Base-by-base conservation (phyloP, 345 rosid genomes). In the Eucalyptus microcorys region DNA sequence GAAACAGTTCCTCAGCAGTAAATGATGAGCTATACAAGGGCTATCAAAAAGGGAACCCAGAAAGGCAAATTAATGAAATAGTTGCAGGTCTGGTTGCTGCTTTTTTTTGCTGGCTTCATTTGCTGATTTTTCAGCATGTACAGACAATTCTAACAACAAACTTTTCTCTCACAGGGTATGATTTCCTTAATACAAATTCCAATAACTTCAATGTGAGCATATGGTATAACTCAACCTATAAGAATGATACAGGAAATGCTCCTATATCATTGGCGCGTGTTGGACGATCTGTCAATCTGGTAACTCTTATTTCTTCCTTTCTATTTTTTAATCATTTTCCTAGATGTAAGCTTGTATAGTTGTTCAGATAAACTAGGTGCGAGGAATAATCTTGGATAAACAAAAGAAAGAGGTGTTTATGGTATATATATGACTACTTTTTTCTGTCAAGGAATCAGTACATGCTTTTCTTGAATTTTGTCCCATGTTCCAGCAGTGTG, bases 251-350 rank as follows among this genome's bases (percentile, higher is more conserved):
- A 50, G 55, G 88, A 43, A 49, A 49, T 68, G 7, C 13, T 19
- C 88, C 91, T 30, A 34, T 49, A 66, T 84, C 89, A 37, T 90
- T 95, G 93, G 22, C 95, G 88, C 95, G 98, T 87, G 95, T 94
- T 85, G 92, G 97, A 7, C 97, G 99, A 34, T 93, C 96, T 8
- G 92, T 98, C 57, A 97, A 98, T 94, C 94, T 98, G 98, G 99
- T 98, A 96, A 83, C 83, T 66, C 32, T 79, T 83, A 53, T 83
- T 26, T 42, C 52, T 85, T 53, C 64, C 80, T 61, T 59, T 32
- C 27, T 55, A 9, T 48, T 68, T 34, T 45, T n/a, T 52, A 49
- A 42, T 42, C 14, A 48, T 27, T 40, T 66, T 61, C 61, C 42
- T 19, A 17, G 53, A 49, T 30, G 26, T 47, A 24, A 76, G 45